A percentile compares a stretch with the other conserved stretches of the same genome.
Evolutionary conservation across 2,329 filamentous ascomycete genomes (phyloP).

Genomic region (Mariannaea elegans): DNA sequence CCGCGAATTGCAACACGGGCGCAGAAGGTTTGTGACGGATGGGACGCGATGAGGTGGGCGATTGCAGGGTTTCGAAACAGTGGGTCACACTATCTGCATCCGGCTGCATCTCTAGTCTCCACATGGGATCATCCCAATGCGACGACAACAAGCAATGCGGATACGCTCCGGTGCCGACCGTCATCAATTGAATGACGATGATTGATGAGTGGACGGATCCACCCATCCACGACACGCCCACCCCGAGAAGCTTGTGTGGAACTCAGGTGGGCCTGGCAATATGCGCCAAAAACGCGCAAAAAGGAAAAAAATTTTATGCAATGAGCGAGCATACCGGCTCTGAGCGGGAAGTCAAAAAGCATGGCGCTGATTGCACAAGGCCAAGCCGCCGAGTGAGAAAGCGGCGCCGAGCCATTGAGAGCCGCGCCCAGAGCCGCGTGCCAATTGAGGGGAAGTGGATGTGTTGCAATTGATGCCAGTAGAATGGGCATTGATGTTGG

Average conservation of each 20-base stretch:
- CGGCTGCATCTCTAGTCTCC: conserved; percentile 40
- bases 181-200: conserved; percentile 18
- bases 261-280: conserved; percentile 38
- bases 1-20: neutral
- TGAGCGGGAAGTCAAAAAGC: conserved; percentile 22
- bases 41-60: conserved; percentile 9
- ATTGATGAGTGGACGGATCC: conserved; percentile 36
- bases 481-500: neutral
- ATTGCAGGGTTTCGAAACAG: too few species aligned
- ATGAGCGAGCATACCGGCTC: conserved; percentile 16
- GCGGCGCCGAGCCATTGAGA: conserved; percentile 19
- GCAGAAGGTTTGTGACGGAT: conserved; percentile 8
- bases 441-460: neutral
- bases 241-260: conserved; percentile 45
- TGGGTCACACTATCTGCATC: conserved; percentile 20
- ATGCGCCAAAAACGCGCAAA: conserved; percentile 40
- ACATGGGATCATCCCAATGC: conserved; percentile 22
- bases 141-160: conserved; percentile 7
- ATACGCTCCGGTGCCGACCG: conserved; percentile 22
- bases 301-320: conserved; percentile 31
- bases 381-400: neutral
- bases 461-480: neutral
- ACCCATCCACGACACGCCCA: conserved; percentile 25
- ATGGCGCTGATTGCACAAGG: conserved; percentile 15
- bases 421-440: neutral